These are phyloP conservation scores for Ensete ventricosum DNA, from an alignment of 176 grass and related monocot genomes.

Conservation along the genomic window DNA sequence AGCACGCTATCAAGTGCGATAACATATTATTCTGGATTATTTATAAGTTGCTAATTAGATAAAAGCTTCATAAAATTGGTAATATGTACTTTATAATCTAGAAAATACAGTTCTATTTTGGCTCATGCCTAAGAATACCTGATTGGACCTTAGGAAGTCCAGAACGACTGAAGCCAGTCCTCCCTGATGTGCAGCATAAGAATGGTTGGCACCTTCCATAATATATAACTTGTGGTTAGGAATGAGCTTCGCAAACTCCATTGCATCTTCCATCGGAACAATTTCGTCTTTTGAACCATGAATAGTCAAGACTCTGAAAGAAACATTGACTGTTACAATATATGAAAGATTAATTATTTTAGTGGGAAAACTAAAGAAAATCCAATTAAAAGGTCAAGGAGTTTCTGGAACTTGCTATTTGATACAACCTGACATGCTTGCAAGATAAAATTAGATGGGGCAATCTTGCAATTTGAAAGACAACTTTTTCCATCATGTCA, in stretches of 20 bases:
- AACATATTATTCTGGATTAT: background rate
- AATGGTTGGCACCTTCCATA: conserved; percentile 58
- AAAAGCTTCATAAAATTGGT: background rate
- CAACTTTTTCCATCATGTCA: too few relatives aligned
- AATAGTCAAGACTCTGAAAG: conserved; percentile 58
- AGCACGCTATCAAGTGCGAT: background rate
- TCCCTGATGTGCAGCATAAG: conserved; percentile 41
- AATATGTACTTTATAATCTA: conserved; percentile 29
- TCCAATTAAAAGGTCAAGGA: background rate
- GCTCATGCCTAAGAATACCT: background rate
- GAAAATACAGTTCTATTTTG: conserved; percentile 23
- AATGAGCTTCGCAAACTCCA: conserved; percentile 60
- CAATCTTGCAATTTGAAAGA: too few relatives aligned
- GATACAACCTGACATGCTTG: too few relatives aligned
- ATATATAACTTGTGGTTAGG: conserved; percentile 58
- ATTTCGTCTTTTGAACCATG: conserved; percentile 71
- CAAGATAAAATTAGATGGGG: too few relatives aligned
- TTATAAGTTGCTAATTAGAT: too few relatives aligned
- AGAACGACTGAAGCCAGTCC: conserved; percentile 38
- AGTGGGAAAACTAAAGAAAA: background rate
- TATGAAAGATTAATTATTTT: too few relatives aligned
- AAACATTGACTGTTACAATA: background rate
- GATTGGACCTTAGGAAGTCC: conserved; percentile 37
- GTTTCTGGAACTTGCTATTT: too few relatives aligned
- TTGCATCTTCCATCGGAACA: conserved; percentile 47